Percentiles rank a stretch among this genome's conserved stretches.
Conservation (phyloP, 2,329 filamentous ascomycete species). For the Thielaviopsis ethacetica region DNA sequence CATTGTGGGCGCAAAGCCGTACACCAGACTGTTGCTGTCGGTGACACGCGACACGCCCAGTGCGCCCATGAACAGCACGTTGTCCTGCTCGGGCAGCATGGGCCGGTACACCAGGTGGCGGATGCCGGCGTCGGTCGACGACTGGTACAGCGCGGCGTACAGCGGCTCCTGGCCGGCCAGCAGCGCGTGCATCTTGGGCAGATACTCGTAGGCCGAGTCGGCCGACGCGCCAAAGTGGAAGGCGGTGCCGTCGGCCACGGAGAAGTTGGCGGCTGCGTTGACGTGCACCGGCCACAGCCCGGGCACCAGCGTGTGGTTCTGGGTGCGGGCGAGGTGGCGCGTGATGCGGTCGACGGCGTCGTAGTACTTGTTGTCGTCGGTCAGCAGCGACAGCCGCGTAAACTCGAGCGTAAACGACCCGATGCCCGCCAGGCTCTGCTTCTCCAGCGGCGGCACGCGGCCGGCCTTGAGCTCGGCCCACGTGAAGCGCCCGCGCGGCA, state of each 20-base stretch:
- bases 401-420: constrained; percentile 46
- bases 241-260: constrained; percentile 20
- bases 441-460: constrained; percentile 19
- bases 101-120: constrained; percentile 51
- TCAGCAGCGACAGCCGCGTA: constrained; percentile 47
- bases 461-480: constrained; percentile 25
- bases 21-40: constrained; percentile 18
- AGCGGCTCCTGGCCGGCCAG: constrained; percentile 37
- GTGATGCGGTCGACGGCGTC: constrained; percentile 43
- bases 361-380: constrained; percentile 42
- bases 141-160: constrained; percentile 24
- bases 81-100: constrained; percentile 38
- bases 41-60: constrained; percentile 19
- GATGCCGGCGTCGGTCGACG: constrained; percentile 39
- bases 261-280: constrained; percentile 35
- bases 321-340: constrained; percentile 35
- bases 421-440: constrained; percentile 21
- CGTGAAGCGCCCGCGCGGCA: constrained; percentile 37
- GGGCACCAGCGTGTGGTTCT: constrained; percentile 37
- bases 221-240: constrained; percentile 40
- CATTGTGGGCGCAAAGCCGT: constrained; percentile 19
- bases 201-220: constrained; percentile 48
- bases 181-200: constrained; percentile 48
- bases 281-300: constrained; percentile 46
- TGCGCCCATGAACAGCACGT: constrained; percentile 48